These are phyloP conservation scores for Mallotus nudiflorus DNA, from an alignment of 345 rosid species.

Conservation along the genomic window DNA sequence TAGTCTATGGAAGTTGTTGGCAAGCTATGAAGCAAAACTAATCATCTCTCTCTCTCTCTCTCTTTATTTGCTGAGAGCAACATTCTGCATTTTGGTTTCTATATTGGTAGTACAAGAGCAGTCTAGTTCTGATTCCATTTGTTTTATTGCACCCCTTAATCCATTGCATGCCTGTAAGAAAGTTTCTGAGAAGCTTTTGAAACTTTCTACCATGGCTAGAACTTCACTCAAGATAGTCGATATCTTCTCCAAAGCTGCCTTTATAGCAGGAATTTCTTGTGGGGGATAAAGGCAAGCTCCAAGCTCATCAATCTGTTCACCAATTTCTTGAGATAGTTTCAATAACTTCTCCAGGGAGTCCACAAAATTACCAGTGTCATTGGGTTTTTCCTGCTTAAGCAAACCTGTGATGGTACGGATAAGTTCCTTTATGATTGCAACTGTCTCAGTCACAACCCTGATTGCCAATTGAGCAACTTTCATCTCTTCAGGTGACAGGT, in stretches of 20 bases:
- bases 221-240: conserved; percentile 30
- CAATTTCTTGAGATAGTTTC: conserved; percentile 61
- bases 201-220: conserved; percentile 44
- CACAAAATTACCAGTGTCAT: conserved; percentile 48
- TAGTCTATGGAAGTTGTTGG: background rate
- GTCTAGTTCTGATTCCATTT: conserved; percentile 44
- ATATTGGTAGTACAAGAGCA: conserved; percentile 34
- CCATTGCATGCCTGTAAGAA: conserved; percentile 50
- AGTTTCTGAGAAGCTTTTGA: conserved; percentile 45
- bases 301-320: conserved; percentile 70
- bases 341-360: conserved; percentile 68
- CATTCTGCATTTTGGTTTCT: conserved; percentile 48
- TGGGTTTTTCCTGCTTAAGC: conserved; percentile 64
- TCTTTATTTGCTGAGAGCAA: conserved; percentile 40
- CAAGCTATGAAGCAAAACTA: background rate
- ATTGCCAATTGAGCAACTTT: conserved; percentile 58
- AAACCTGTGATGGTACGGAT: conserved; percentile 69
- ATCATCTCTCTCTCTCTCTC: background rate
- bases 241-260: conserved; percentile 42
- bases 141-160: conserved; percentile 45
- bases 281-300: conserved; percentile 92
- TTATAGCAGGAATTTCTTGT: conserved; percentile 59
- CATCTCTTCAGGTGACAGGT: conserved; percentile 88
- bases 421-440: conserved; percentile 66
- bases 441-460: conserved; percentile 56